phyloP scores from a whole-genome alignment of 192 early-diverging fungal species.

The Jimgerdemannia flammicorona region DNA sequence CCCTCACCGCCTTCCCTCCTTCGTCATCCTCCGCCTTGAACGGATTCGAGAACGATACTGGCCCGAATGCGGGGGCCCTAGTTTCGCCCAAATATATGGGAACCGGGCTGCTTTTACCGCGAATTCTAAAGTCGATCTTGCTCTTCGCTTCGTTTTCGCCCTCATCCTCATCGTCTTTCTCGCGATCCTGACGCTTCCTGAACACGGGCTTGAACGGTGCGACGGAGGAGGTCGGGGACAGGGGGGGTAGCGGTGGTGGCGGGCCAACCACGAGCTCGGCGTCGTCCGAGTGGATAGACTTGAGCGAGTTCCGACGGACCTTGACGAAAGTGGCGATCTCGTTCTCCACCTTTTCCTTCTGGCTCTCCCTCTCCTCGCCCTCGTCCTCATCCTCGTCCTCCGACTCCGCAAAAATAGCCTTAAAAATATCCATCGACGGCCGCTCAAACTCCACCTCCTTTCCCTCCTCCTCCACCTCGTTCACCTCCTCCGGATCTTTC shows the following conservation, averaged over 20 bases:
- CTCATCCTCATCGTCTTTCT: neutral
- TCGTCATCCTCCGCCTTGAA: neutral
- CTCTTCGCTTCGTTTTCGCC: neutral
- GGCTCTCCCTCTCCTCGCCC: slow-evolving; percentile 37
- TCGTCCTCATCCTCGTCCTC: slow-evolving; percentile 61
- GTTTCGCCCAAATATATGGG: neutral
- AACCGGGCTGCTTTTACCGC: too few relatives aligned
- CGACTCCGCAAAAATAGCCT: slow-evolving; percentile 71
- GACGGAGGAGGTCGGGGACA: neutral
- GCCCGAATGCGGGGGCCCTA: neutral
- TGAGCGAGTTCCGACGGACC: neutral
- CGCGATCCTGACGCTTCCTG: neutral
- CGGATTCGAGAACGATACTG: neutral
- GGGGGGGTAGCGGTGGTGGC: too few relatives aligned
- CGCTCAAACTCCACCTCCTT: slow-evolving; percentile 37
- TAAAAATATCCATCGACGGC: slow-evolving; percentile 83
- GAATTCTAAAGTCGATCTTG: neutral
- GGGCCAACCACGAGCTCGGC: neutral
- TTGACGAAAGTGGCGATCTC: neutral
- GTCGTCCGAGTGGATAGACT: neutral
- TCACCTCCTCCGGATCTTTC: neutral
- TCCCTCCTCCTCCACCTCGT: slow-evolving; percentile 9
- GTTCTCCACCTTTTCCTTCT: neutral
- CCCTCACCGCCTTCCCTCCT: neutral
- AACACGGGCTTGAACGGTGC: neutral